Percentiles rank a stretch among this genome's conserved stretches.
phyloP scores from a whole-genome alignment of 2,329 filamentous ascomycete species.

The Penicillium hesseltinei region DNA sequence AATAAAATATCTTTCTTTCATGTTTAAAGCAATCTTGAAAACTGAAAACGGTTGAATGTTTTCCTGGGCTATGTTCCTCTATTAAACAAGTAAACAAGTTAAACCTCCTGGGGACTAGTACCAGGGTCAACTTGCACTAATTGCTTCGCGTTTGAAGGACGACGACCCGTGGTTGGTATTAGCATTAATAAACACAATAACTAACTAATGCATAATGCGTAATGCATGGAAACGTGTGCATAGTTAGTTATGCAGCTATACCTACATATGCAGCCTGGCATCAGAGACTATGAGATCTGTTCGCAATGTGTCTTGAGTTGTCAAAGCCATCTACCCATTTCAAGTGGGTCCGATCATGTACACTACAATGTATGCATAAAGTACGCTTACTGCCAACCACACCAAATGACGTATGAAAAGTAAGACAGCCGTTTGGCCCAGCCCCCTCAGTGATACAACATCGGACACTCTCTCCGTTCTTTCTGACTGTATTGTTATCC shows the following conservation, averaged over 20 bases:
- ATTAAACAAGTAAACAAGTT: too few species aligned
- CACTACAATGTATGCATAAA: neutral
- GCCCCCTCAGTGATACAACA: neutral
- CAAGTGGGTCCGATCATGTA: neutral
- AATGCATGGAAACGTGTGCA: neutral
- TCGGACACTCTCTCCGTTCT: neutral
- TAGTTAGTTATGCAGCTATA: neutral
- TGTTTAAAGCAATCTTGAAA: neutral
- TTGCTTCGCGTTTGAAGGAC: neutral
- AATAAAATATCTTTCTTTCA: neutral
- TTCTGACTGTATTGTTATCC: neutral
- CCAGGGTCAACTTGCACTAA: neutral
- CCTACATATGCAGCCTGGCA: neutral
- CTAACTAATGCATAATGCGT: too few species aligned
- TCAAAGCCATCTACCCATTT: neutral
- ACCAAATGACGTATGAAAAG: neutral
- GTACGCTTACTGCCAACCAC: neutral
- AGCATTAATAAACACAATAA: neutral
- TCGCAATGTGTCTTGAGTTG: neutral
- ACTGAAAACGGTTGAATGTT: neutral
- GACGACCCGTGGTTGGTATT: neutral
- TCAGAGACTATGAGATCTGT: neutral
- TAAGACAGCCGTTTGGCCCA: neutral
- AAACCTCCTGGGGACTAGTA: too few species aligned
- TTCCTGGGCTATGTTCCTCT: neutral